Conservation (phyloP, 495 filamentous ascomycete genomes). For the Penicillium silybi region DNA sequence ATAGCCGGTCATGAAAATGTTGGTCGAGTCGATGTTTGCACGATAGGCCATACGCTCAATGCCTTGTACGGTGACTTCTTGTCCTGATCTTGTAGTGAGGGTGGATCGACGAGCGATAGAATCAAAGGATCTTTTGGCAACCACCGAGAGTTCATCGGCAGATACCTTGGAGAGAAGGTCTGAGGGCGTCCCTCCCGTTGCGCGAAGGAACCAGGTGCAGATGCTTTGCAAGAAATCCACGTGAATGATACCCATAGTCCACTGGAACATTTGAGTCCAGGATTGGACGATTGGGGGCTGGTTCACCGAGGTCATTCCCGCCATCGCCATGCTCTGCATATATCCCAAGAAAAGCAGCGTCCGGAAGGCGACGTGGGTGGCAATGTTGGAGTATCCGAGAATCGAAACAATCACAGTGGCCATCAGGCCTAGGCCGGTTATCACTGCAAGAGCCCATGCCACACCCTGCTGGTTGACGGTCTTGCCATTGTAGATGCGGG, state of each 20-base stretch:
- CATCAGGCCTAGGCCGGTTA: constrained; percentile 75
- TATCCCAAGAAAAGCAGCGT: constrained; percentile 91
- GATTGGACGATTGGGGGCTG: constrained; percentile 85
- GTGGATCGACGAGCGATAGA: constrained; percentile 31
- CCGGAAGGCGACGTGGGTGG: constrained; percentile 89
- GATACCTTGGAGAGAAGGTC: constrained; percentile 59
- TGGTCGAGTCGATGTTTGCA: constrained; percentile 78
- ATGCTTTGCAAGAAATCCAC: constrained; percentile 80
- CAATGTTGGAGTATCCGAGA: constrained; percentile 86
- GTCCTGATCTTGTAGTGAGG: constrained; percentile 40
- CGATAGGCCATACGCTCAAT: constrained; percentile 87
- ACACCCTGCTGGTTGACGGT: constrained; percentile 86
- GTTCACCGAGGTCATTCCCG: constrained; percentile 73
- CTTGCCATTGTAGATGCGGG: constrained; percentile 82
- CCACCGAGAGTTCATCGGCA: constrained; percentile 72
- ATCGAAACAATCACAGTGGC: constrained; percentile 75
- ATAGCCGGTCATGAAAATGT: constrained; percentile 89
- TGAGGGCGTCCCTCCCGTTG: constrained; percentile 84
- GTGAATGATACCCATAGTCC: constrained; percentile 93
- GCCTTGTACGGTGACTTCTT: constrained; percentile 68
- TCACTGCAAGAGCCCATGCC: constrained; percentile 80
- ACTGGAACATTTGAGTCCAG: constrained; percentile 97
- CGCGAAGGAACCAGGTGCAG: constrained; percentile 91
- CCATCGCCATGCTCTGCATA: constrained; percentile 92
- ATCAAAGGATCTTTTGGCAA: constrained; percentile 68